phyloP scores from a whole-genome alignment of 371 early-diverging fungal species.

The Lichtheimia corymbifera region DNA sequence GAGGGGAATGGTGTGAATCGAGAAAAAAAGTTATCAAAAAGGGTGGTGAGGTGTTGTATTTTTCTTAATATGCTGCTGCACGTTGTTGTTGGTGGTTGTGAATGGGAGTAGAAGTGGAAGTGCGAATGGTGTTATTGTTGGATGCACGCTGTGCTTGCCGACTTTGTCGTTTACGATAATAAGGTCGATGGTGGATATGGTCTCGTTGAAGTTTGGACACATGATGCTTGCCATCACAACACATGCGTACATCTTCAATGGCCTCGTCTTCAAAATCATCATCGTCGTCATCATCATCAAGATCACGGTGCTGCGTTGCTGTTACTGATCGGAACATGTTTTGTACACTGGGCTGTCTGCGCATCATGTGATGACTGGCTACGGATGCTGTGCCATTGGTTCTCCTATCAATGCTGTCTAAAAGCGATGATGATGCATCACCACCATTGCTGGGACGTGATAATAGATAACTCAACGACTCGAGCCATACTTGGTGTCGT shows the following conservation, averaged over 20 bases:
- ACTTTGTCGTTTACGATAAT: conserved; percentile 22
- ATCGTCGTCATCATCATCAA: conserved; percentile 3
- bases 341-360: conserved; percentile 14
- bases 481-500: conserved; percentile 64
- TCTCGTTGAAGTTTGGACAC: conserved; percentile 29
- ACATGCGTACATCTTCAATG: conserved; percentile 41
- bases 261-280: conserved; percentile 27
- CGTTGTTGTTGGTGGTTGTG: neutral
- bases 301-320: neutral
- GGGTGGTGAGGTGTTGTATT: neutral
- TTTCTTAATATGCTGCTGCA: neutral
- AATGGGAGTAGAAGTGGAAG: neutral
- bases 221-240: conserved; percentile 44
- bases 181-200: conserved; percentile 24
- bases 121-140: neutral
- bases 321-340: conserved; percentile 6
- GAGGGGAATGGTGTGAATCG: neutral
- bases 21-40: neutral
- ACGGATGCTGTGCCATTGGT: conserved; percentile 4
- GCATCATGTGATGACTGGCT: neutral
- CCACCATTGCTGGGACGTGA: neutral
- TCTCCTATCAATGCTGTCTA: neutral
- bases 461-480: conserved; percentile 20
- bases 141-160: conserved; percentile 9
- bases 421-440: neutral